Evolutionary conservation across 2,329 filamentous ascomycete species (phyloP), one percentile per base, ranked within the genome.

Genomic region (Epichloe bromicola): DNA sequence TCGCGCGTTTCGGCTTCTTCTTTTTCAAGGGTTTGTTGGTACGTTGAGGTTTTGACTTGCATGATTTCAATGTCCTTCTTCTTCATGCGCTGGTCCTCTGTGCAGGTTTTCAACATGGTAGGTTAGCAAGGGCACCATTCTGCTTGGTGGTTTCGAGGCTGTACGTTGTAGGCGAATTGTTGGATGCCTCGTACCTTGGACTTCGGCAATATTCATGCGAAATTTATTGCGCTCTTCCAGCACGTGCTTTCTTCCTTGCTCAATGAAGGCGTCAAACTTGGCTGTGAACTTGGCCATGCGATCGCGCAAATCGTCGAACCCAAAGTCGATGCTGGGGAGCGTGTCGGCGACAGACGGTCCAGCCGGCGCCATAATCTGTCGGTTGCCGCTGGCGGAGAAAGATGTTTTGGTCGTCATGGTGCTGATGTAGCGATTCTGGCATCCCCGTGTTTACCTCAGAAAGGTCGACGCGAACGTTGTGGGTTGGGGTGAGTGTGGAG

Each of bases 151-250:
- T 5, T 5, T 11, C 10, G 15, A 17, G 37, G 37, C 38, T 40
- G 12, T 33, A 26, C 12, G 11, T 15, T 10, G 12, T 33, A 14
- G 41, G 11, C 7, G 12, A 26, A 3, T 26, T 2, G 17, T 10
- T 11, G 10, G 20, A 12, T 26, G n/a, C 19, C 39, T 45, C 72
- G 50, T 74, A 95, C 91, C 91, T 73, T 95, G 85, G 37, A 95
- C 71, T 67, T 97, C 93, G 44, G 88, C 85, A 23, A 97, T 73
- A 61, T 86, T 94, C 72, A 93, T 85, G 56, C 86, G 86, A 64
- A 96, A 98, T 55, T 94, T 85, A 63, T 96, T 97, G 63, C 89
- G 82, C 72, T 97, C 90, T 61, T 96, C 89, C 7, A 97, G 67
- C 0, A 97, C 88, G 49, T 87, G 81, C 67, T 94, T 94, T 47